Percentiles rank a stretch among this genome's conserved stretches.
These are phyloP conservation scores for Ascocoryne sarcoides DNA, from an alignment of 2,329 filamentous ascomycete genomes.

Conservation along the genomic window DNA sequence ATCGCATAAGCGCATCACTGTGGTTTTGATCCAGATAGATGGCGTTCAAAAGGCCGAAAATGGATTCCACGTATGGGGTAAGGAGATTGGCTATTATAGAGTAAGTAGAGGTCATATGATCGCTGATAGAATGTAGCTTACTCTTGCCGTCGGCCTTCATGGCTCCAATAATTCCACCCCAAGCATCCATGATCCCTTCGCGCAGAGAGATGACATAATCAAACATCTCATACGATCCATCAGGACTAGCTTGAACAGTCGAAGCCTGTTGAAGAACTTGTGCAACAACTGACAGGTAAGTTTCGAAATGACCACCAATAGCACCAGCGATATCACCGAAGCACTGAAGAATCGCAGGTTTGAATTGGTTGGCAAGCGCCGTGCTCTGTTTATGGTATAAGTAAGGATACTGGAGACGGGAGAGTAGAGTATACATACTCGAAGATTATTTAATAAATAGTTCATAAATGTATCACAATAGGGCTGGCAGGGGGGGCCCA, in stretches of 20 bases:
- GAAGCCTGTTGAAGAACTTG: constrained; percentile 91
- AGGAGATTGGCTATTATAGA: constrained; percentile 52
- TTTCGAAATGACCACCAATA: constrained; percentile 86
- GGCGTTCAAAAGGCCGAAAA: constrained; percentile 78
- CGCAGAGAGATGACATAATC: constrained; percentile 93
- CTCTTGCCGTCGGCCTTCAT: constrained; percentile 79
- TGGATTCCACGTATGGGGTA: constrained; percentile 69
- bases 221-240: constrained; percentile 88
- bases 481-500: constrained; percentile 84
- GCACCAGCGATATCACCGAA: constrained; percentile 97
- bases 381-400: constrained; percentile 52
- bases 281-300: constrained; percentile 84
- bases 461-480: constrained; percentile 99
- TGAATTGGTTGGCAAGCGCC: constrained; percentile 88
- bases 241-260: constrained; percentile 66
- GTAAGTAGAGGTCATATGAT: constrained; percentile 21
- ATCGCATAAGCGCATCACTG: constrained; percentile 83
- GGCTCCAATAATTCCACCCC: constrained; percentile 92
- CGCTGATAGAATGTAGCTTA: constrained; percentile 32
- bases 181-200: constrained; percentile 98
- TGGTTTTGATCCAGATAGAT: constrained; percentile 78
- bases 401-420: constrained; percentile 15
- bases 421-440: constrained; percentile 40
- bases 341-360: constrained; percentile 94
- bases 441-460: constrained; percentile 83